Evolutionary conservation across 768 basidiomycete genomes (phyloP), one percentile per base, ranked within the genome.

Genomic region (Mycena belliarum): DNA sequence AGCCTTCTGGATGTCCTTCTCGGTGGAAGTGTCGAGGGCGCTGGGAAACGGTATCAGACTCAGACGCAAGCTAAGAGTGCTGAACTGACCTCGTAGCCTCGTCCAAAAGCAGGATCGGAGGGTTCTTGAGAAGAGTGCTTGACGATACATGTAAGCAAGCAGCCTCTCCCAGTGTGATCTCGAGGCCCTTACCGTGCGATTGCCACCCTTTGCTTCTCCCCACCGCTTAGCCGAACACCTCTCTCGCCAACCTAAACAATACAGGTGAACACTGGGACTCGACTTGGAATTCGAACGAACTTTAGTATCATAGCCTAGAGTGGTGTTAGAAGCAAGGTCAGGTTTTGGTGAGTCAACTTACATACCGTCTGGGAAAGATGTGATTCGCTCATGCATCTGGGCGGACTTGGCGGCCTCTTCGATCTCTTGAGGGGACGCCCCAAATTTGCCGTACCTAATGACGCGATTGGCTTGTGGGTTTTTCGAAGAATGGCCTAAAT

Each of bases 121-220:
- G 91, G 62, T 93, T 86, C 77, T 95, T 95, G 49, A 96, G 71
- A 42, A 95, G 77, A 8, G 92, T 94, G 52, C 93, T 75, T 11
- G 21, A 53, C 23, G 20, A 8, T 4, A n/a, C 25, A 21, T 41
- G 37, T 55, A 14, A 55, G 41, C 21, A 9, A 32, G 29, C 14
- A 44, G 35, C 21, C 9, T 18, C 25, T 21, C 28, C n/a, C n/a
- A n/a, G n/a, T n/a, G n/a, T 21, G 21, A 33, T 18, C 9, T 16
- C 44, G 35, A 52, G 18, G 26, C 23, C 4, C 55, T 8, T 55
- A 62, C 61, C 61, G 52, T 0, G 93, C 93, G 68, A 96, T 91
- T 6, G 92, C 88, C 2, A 94, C 90, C 20, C 93, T 80, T 70
- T 95, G 92, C 73, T 93, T 93, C 76, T 95, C 93, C 11, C 94